These are phyloP conservation scores for Agrocybe pediades DNA, from an alignment of 768 basidiomycete species.

Conservation along the genomic window DNA sequence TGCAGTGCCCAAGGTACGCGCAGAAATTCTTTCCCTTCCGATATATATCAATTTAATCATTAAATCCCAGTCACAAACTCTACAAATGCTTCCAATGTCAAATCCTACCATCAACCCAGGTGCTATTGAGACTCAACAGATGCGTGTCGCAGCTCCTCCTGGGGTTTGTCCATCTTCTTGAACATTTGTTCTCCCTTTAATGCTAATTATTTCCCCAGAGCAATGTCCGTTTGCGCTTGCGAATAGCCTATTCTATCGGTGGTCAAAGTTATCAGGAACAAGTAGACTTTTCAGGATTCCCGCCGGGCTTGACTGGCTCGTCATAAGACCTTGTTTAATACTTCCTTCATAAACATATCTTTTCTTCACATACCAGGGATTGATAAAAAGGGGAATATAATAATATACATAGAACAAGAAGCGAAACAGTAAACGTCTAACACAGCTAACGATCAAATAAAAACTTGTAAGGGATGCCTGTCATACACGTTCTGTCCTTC, in stretches of 20 bases:
- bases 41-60: neutral
- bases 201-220: constrained; percentile 48
- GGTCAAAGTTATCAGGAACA: constrained; percentile 85
- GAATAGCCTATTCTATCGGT: constrained; percentile 74
- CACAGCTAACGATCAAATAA: constrained; percentile 57
- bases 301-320: constrained; percentile 65
- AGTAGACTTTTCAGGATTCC: constrained; percentile 92
- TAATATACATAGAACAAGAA: neutral
- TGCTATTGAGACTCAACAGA: constrained; percentile 88
- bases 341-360: neutral
- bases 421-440: constrained; percentile 5
- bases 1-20: constrained; percentile 87
- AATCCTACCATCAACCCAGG: constrained; percentile 79
- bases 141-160: constrained; percentile 86
- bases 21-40: constrained; percentile 1
- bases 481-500: constrained; percentile 92
- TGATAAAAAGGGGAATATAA: constrained; percentile 1
- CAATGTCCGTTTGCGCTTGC: constrained; percentile 79
- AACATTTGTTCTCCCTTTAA: neutral
- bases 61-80: constrained; percentile 77
- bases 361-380: constrained; percentile 1
- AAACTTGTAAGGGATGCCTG: constrained; percentile 81
- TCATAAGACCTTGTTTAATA: constrained; percentile 23
- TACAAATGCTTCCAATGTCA: constrained; percentile 98
- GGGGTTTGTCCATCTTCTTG: constrained; percentile 63